phyloP scores from a whole-genome alignment of 2,329 filamentous ascomycete genomes.

The Ophiostoma angusticollis region DNA sequence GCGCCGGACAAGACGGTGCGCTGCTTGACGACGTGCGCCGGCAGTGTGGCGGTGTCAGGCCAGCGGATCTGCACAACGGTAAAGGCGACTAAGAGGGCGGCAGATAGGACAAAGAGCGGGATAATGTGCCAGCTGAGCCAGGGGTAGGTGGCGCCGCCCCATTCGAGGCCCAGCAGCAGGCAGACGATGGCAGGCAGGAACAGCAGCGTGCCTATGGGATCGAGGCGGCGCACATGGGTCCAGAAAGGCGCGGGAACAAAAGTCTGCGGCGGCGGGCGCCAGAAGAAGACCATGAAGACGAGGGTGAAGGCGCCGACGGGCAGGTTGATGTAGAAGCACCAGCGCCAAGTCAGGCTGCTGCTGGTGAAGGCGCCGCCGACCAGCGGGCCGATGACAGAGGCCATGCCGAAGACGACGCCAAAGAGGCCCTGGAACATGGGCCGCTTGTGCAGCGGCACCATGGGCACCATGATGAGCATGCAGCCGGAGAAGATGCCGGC shows the following conservation, averaged over 20 bases:
- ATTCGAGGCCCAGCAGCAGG: constrained; percentile 31
- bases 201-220: constrained; percentile 42
- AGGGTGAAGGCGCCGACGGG: constrained; percentile 40
- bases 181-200: constrained; percentile 23
- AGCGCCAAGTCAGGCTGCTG: constrained; percentile 35
- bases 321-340: constrained; percentile 49
- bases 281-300: constrained; percentile 35
- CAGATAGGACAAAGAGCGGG: constrained; percentile 39
- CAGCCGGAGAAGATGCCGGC: constrained; percentile 46
- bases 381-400: constrained; percentile 40
- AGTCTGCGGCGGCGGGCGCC: constrained; percentile 27
- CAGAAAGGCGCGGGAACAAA: constrained; percentile 20
- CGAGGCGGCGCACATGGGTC: constrained; percentile 38
- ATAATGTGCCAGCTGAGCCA: constrained; percentile 21
- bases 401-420: constrained; percentile 41
- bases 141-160: constrained; percentile 22
- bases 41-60: constrained; percentile 44
- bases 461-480: constrained; percentile 42
- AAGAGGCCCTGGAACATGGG: constrained; percentile 46
- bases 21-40: constrained; percentile 39
- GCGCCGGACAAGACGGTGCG: constrained; percentile 39
- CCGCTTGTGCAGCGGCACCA: constrained; percentile 47
- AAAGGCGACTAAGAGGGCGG: constrained; percentile 33
- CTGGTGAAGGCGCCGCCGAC: constrained; percentile 43
- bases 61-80: constrained; percentile 37